Base-by-base conservation (phyloP, 345 rosid species). In the Boechera stricta region DNA sequence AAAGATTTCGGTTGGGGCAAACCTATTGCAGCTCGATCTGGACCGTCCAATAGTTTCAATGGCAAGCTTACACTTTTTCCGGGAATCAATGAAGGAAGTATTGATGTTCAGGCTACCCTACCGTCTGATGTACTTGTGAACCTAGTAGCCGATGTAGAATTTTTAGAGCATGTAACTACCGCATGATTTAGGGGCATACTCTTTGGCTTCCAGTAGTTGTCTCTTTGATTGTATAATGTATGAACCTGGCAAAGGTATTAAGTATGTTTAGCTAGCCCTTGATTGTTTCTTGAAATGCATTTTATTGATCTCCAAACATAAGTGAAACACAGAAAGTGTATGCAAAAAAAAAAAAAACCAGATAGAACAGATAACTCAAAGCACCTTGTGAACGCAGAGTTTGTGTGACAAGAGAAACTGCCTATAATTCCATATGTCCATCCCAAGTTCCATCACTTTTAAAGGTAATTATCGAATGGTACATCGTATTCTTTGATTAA, bases 1-100 rank as follows among this genome's bases (percentile, higher is more conserved):
- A 81, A 69, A 2, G 80, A 82, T 45, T 81, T 86, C 10, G 89
- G 89, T 15, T 86, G 86, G 86, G 47, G 72, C 0, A 67, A 67
- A 52, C 61, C 72, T 4, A 38, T 67, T 35, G 47, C 58, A 77
- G 84, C 76, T 24, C 24, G 73, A 39, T 52, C 62, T 42, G 64
- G 73, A 21, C 73, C 49, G 5, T 10, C 21, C 0, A 70, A 56
- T 41, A 31, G 29, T 55, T 29, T 41, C 11, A 28, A 18, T 53
- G 55, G 65, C 1, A 70, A 56, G 13, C 60, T 52, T 12, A 18
- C 5, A 1, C 9, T 52, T 33, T 67, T 67, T 31, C 31, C 1
- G 0, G 74, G 74, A 28, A 57, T 55, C 1, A 28, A 44, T 12
- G 56, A 57, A 57, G 74, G 74, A 57, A 59, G 65, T 71, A 57